Percentiles rank a stretch among this genome's conserved stretches.
Evolutionary conservation across 208 protist species (phyloP).

Genomic region (Acanthamoeba quina): DNA sequence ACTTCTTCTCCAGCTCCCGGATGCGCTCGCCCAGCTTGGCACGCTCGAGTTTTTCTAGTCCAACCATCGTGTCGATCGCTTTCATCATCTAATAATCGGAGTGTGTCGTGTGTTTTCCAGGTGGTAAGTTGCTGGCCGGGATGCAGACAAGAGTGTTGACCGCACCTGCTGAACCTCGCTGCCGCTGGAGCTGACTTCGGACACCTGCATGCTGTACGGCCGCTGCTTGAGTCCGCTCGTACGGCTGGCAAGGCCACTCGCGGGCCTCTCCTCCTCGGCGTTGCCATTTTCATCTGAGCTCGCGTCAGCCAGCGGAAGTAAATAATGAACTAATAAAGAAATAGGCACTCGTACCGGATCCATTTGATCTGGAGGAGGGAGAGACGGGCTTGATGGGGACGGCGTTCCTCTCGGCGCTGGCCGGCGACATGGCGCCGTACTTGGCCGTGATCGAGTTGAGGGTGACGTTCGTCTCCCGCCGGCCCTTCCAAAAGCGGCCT

Average conservation of each 20-base stretch:
- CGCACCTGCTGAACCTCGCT: constrained; percentile 30
- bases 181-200: not conserved
- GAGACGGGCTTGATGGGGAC: not conserved
- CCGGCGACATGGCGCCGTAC: constrained; percentile 12
- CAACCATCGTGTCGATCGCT: constrained; percentile 24
- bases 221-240: not conserved
- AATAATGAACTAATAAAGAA: not conserved
- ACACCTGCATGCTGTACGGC: constrained; percentile 31
- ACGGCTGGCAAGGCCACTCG: not conserved
- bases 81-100: constrained; percentile 13
- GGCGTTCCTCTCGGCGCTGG: constrained; percentile 27
- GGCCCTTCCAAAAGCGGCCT: constrained; percentile 21
- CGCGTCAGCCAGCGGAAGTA: not conserved
- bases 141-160: not conserved
- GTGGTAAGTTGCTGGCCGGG: not conserved
- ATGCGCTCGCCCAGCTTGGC: constrained; percentile 18
- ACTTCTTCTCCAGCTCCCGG: not conserved
- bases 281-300: not conserved
- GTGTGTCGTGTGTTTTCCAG: not conserved
- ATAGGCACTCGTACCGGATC: not conserved
- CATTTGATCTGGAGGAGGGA: not conserved
- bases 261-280: not conserved
- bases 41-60: constrained; percentile 7
- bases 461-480: not conserved
- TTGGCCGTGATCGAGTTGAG: constrained; percentile 50